Conservation (phyloP, 2,329 filamentous ascomycete species). For the Pseudogymnoascus sp. region DNA sequence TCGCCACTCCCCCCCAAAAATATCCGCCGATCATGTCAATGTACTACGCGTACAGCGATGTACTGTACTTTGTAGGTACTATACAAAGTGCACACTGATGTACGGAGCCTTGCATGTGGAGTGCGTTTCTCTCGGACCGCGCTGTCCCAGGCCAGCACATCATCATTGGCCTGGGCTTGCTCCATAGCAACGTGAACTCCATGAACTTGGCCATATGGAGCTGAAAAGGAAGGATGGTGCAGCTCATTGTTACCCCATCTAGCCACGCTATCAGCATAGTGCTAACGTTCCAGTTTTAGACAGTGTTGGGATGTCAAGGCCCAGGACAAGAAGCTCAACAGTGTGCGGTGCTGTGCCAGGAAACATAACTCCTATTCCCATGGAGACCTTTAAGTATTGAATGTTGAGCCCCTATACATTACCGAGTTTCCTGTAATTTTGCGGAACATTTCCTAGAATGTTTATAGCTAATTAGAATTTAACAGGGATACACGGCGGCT, state of each 20-base stretch:
- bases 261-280: not conserved
- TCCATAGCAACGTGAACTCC: not conserved
- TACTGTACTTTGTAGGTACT: not conserved
- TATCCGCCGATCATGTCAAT: not conserved
- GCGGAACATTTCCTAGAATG: not conserved
- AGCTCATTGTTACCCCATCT: not conserved
- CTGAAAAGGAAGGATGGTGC: not conserved
- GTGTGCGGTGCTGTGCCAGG: not conserved
- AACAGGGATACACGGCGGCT: not conserved
- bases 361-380: not conserved
- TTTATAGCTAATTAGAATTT: not conserved
- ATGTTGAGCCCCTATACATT: not conserved
- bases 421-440: not conserved
- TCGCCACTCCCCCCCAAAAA: not conserved
- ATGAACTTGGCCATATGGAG: not conserved
- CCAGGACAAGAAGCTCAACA: not conserved
- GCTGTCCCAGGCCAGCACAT: not conserved
- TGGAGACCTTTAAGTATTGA: not conserved
- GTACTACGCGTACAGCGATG: not conserved
- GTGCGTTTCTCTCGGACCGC: not conserved
- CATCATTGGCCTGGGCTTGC: constrained; percentile 1
- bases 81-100: not conserved
- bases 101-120: not conserved
- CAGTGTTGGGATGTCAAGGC: not conserved
- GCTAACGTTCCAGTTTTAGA: not conserved